Conservation (phyloP, 331 rosid genomes). For the Cydonia oblonga region DNA sequence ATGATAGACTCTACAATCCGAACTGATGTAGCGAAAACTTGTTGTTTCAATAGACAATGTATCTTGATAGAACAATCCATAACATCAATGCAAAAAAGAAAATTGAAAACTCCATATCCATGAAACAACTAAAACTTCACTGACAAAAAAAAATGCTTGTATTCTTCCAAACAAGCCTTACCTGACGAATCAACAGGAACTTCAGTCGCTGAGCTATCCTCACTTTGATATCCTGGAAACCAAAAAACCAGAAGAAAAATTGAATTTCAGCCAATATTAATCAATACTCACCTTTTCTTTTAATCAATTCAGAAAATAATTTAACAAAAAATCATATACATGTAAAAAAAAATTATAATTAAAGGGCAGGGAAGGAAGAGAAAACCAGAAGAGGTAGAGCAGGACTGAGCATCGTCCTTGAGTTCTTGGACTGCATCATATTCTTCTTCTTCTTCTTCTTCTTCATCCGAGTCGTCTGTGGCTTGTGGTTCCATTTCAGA, state of each 20-base stretch:
- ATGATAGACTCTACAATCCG: not conserved
- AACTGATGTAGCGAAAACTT: no score
- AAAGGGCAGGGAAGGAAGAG: not conserved
- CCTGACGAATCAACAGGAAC: slow-evolving; percentile 45
- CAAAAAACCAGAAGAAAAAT: not conserved
- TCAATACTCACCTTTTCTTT: no score
- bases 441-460: not conserved
- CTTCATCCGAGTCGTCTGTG: slow-evolving; percentile 23
- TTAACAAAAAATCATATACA: not conserved
- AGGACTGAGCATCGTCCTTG: slow-evolving; percentile 27
- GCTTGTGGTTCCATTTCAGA: slow-evolving; percentile 35
- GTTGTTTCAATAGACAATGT: not conserved
- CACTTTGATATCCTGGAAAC: slow-evolving; percentile 56
- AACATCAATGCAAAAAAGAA: not conserved
- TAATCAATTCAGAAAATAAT: not conserved
- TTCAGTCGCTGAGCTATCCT: slow-evolving; percentile 60
- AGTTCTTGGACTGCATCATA: slow-evolving; percentile 8
- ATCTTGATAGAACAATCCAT: not conserved
- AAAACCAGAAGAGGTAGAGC: slow-evolving; percentile 65
- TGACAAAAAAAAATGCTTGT: not conserved
- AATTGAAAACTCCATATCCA: not conserved
- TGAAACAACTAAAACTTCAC: not conserved
- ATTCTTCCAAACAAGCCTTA: not conserved
- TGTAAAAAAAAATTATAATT: not conserved
- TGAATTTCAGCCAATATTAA: not conserved